Base-by-base conservation (phyloP, 306 rosid genomes). In the Amphicarpaea edgeworthii region DNA sequence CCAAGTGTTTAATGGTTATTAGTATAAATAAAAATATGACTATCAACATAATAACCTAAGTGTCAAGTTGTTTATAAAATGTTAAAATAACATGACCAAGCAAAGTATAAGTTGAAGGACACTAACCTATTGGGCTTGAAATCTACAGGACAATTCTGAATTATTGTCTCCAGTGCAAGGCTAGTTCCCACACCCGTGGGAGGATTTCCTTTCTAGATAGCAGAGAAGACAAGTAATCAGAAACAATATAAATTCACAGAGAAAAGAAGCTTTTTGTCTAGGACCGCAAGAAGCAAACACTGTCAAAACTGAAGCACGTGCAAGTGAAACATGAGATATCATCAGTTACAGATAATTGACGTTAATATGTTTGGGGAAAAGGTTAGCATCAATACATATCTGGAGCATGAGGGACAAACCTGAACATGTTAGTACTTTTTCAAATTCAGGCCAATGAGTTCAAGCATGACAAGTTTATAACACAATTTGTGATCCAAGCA, bases 131-230 rank as follows among this genome's bases (percentile, higher is more conserved):
- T 77, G 60, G 93, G 95, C 86, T 79, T 89, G 63, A 86, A 83
- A 83, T 88, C 96, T 38, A 79, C 75, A 1, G 86, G 83, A 83
- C 88, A 88, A 64, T 83, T 90, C 77, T 88, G 98, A 85, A 94
- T 88, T 73, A 92, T 86, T 42, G 97, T 92, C 90, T 94, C 98
- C 54, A 94, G 78, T 32, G 97, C 98, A 75, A 94, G 89, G 85
- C 98, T 94, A 73, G 91, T 83, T 64, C 98, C 98, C 21, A 94
- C 96, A 57, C 93, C 97, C 8, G 92, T 84, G 9, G 95, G 97
- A 78, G 90, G 90, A 66, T 78, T 86, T 77, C 92, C 82, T 87
- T 90, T 94, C 98, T 94, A 89, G 58, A 46, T 46, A 63, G 32
- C 34, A 69, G 15, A 73, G 19, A 78, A 81, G 6, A 77, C 11